Conservation (phyloP, 176 grass and related monocot genomes). For the Typha latifolia region DNA sequence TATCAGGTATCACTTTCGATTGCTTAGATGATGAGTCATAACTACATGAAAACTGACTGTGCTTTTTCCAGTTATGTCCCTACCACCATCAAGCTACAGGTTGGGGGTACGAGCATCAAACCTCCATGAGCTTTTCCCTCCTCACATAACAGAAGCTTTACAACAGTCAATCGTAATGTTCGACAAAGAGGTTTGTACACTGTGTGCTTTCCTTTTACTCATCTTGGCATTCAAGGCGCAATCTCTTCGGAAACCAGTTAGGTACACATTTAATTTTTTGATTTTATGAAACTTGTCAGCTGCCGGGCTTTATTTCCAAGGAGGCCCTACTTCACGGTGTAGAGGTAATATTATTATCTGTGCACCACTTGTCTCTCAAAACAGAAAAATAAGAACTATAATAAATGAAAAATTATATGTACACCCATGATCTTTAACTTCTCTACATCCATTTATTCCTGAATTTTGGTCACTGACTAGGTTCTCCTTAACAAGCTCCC, state of each 20-base stretch:
- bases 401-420: no score
- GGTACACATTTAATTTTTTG: constrained; percentile 6
- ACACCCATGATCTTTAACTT: no score
- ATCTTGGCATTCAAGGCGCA: background rate
- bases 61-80: constrained; percentile 37
- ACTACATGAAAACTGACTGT: constrained; percentile 12
- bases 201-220: constrained; percentile 4
- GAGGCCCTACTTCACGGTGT: constrained; percentile 96
- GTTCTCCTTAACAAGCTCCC: no score
- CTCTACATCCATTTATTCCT: no score
- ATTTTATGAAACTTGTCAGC: constrained; percentile 33
- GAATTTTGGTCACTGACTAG: no score
- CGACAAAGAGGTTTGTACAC: constrained; percentile 59
- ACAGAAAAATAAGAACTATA: no score
- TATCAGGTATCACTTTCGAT: constrained; percentile 43
- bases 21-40: background rate
- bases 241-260: constrained; percentile 2
- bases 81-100: constrained; percentile 89
- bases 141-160: constrained; percentile 72
- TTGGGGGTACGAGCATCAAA: constrained; percentile 70
- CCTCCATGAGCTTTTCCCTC: constrained; percentile 74
- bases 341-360: constrained; percentile 52
- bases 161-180: constrained; percentile 66
- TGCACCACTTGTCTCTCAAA: no score
- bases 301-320: constrained; percentile 70